Evolutionary conservation across 371 early-diverging fungal genomes (phyloP).

Genomic region (Neoconidiobolus thromboides): DNA sequence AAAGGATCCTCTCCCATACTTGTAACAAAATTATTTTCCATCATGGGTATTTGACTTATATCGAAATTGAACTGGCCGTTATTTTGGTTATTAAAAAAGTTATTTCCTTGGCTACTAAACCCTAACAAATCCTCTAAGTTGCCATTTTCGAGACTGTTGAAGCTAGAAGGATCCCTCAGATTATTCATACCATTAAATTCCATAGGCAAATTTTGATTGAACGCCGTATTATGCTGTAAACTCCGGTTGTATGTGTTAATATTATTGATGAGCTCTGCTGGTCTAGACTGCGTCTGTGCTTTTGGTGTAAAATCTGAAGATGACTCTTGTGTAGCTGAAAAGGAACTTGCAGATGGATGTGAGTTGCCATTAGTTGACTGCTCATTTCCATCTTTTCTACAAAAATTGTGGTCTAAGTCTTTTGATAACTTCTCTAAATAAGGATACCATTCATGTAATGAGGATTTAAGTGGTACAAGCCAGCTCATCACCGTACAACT

Average conservation of each 20-base stretch:
- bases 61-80: not conserved
- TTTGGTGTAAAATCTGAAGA: not conserved
- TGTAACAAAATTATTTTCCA: not conserved
- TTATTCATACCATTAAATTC: not conserved
- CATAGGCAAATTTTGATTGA: no score
- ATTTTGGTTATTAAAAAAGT: not conserved
- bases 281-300: not conserved
- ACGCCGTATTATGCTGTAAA: no score
- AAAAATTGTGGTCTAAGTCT: slow-evolving; percentile 1
- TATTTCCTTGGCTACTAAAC: not conserved
- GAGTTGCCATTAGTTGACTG: not conserved
- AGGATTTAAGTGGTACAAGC: slow-evolving; percentile 5
- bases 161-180: not conserved
- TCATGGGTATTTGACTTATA: not conserved
- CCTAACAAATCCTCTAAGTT: not conserved
- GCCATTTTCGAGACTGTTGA: not conserved
- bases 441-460: slow-evolving; percentile 7
- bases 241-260: not conserved
- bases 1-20: not conserved
- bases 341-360: not conserved
- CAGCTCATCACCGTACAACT: not conserved
- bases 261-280: not conserved
- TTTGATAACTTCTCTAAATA: slow-evolving; percentile 4
- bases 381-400: not conserved
- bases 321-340: not conserved